Evolutionary conservation across 495 filamentous ascomycete genomes (phyloP).

Genomic region (Glarea lozoyensis): DNA sequence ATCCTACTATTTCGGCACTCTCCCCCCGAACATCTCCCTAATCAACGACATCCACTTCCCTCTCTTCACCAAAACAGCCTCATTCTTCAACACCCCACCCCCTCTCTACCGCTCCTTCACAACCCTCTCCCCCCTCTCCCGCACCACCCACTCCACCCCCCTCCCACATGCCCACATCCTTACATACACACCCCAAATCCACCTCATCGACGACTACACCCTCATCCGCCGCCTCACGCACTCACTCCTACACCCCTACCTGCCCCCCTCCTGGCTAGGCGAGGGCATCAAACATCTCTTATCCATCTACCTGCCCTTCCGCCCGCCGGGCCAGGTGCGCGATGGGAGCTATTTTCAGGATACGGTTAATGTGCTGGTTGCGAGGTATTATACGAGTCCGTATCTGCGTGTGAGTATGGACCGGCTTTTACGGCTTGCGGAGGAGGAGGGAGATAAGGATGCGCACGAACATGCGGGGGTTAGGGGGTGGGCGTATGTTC

Average conservation of each 20-base stretch:
- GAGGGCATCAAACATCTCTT: constrained; percentile 12
- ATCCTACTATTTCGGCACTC: constrained; percentile 14
- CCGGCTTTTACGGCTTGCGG: constrained; percentile 7
- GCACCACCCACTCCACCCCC: constrained; percentile 2
- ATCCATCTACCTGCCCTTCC: constrained; percentile 16
- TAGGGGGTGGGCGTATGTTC: constrained; percentile 12
- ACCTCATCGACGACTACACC: constrained; percentile 8
- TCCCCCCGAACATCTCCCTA: constrained; percentile 10
- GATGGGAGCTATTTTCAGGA: constrained; percentile 8
- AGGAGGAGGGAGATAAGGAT: constrained; percentile 1
- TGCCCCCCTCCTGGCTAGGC: constrained; percentile 8
- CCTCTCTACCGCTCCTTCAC: constrained; percentile 10
- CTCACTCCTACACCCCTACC: constrained; percentile 10
- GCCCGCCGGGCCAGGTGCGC: constrained; percentile 10
- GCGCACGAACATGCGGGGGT: constrained; percentile 5
- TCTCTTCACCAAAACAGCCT: constrained; percentile 10
- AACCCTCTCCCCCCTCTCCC: background rate
- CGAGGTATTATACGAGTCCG: constrained; percentile 16
- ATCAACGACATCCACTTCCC: constrained; percentile 13
- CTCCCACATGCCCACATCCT: constrained; percentile 13
- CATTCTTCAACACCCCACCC: constrained; percentile 9
- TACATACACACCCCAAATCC: constrained; percentile 10
- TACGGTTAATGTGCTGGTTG: constrained; percentile 12
- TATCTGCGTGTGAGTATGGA: constrained; percentile 4
- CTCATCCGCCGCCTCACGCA: constrained; percentile 10